Evolutionary conservation across 1,139 yeast genomes (phyloP).

Genomic region (Suhomyces guaymorum): DNA sequence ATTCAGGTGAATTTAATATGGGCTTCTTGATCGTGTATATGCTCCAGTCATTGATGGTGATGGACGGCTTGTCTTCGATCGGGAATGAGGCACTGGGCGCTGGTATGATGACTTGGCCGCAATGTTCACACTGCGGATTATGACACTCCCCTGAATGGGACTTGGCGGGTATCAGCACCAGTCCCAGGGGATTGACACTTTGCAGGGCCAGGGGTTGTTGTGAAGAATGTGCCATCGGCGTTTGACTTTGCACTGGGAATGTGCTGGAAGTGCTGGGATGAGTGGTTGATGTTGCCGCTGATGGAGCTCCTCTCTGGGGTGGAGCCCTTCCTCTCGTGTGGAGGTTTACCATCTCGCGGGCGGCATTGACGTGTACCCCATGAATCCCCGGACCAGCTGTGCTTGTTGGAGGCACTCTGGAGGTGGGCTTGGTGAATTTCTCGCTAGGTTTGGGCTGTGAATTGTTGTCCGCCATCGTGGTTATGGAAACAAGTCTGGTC

Average conservation of each 20-base stretch:
- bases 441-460: not conserved
- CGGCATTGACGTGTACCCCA: conserved; percentile 59
- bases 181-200: conserved; percentile 16
- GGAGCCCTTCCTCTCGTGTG: conserved; percentile 44
- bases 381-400: conserved; percentile 38
- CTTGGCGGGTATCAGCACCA: conserved; percentile 42
- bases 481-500: too few relatives aligned
- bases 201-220: not conserved
- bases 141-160: conserved; percentile 36
- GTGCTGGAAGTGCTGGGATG: not conserved
- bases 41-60: conserved; percentile 72
- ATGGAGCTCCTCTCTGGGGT: conserved; percentile 6
- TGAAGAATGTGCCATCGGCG: too few relatives aligned
- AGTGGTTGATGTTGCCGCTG: not conserved
- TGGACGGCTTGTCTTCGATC: conserved; percentile 62
- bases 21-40: conserved; percentile 74
- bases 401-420: not conserved
- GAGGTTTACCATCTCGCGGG: conserved; percentile 59
- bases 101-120: conserved; percentile 74
- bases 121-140: conserved; percentile 60
- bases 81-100: conserved; percentile 69
- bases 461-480: conserved; percentile 1
- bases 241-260: too few relatives aligned
- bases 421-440: not conserved
- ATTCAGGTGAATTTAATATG: conserved; percentile 70